A percentile compares a stretch with the other conserved stretches of the same genome.
Evolutionary conservation across 2,329 filamentous ascomycete genomes (phyloP).

Genomic region (Cyphellophora attinorum): DNA sequence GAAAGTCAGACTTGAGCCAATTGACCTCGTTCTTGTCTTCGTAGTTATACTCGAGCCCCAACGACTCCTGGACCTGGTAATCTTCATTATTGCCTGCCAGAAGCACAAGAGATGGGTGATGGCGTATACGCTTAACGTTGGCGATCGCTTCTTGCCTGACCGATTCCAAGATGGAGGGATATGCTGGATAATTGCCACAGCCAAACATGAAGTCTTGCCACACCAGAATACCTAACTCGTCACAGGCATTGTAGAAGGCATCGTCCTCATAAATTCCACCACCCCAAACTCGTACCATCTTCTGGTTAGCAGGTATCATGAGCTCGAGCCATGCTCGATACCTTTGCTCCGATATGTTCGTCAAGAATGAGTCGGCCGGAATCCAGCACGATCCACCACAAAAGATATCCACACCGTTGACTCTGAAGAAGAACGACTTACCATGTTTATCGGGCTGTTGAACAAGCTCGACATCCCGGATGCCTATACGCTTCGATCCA

Average conservation of each 20-base stretch:
- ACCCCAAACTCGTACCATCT: slow-evolving; percentile 60
- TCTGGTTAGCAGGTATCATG: slow-evolving; percentile 52
- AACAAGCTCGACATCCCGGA: slow-evolving; percentile 40
- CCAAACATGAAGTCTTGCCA: slow-evolving; percentile 86
- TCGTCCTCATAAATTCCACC: slow-evolving; percentile 72
- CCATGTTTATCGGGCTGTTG: slow-evolving; percentile 41
- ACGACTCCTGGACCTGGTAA: slow-evolving; percentile 72
- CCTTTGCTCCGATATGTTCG: slow-evolving; percentile 41
- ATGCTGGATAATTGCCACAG: slow-evolving; percentile 65
- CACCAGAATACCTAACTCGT: slow-evolving; percentile 69
- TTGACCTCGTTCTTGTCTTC: slow-evolving; percentile 68
- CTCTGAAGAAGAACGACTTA: slow-evolving; percentile 54
- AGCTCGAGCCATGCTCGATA: slow-evolving; percentile 53
- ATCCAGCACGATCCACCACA: slow-evolving; percentile 60
- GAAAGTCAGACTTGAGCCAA: slow-evolving; percentile 83
- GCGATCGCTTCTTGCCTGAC: slow-evolving; percentile 57
- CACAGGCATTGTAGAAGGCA: slow-evolving; percentile 65
- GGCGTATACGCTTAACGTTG: slow-evolving; percentile 61
- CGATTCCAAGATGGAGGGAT: slow-evolving; percentile 50
- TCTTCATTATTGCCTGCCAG: slow-evolving; percentile 95
- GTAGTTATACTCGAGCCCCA: slow-evolving; percentile 65
- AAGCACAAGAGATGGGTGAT: slow-evolving; percentile 80
- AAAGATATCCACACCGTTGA: slow-evolving; percentile 60
- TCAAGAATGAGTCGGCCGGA: slow-evolving; percentile 52
- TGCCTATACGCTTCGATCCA: slow-evolving; percentile 41